A percentile compares a stretch with the other conserved stretches of the same genome.
These are phyloP conservation scores for Melastoma malabathricum DNA, from an alignment of 345 rosid species.

Conservation along the genomic window DNA sequence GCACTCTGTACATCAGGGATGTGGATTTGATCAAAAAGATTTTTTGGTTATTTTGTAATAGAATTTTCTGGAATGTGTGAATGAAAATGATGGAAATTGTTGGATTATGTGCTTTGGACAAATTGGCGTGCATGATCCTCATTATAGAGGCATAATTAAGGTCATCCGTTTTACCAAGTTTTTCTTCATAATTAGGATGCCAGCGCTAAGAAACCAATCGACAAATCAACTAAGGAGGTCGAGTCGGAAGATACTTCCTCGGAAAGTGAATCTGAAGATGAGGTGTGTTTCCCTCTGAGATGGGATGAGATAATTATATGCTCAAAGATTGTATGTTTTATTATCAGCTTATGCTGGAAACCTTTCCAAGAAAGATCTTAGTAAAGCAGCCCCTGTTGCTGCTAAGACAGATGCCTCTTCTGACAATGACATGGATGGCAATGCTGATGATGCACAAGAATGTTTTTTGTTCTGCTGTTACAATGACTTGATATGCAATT, in stretches of 20 bases:
- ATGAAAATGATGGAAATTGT: too few species aligned
- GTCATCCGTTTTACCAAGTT: not conserved
- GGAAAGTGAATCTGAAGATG: conserved; percentile 21
- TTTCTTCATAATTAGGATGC: not conserved
- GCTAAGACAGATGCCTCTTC: conserved; percentile 10
- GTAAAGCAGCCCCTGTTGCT: conserved; percentile 5
- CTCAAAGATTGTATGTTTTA: too few species aligned
- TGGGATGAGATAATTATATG: too few species aligned
- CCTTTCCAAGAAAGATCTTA: not conserved
- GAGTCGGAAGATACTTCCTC: conserved; percentile 13
- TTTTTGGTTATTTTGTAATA: too few species aligned
- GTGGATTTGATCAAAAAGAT: too few species aligned
- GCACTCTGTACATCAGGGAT: too few species aligned
- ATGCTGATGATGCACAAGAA: conserved; percentile 3
- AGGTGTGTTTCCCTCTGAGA: conserved; percentile 2
- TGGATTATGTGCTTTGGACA: too few species aligned
- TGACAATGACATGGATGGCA: conserved; percentile 4
- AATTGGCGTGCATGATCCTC: too few species aligned
- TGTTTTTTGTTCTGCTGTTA: too few species aligned
- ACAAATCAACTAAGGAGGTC: conserved; percentile 5
- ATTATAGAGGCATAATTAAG: too few species aligned
- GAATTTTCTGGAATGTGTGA: not conserved
- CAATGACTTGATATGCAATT: too few species aligned
- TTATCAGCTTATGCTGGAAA: conserved; percentile 4
- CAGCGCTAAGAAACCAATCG: conserved; percentile 8